A percentile compares a stretch with the other conserved stretches of the same genome.
These are phyloP conservation scores for Eucalyptus cloeziana DNA, from an alignment of 345 rosid genomes.

Conservation along the genomic window DNA sequence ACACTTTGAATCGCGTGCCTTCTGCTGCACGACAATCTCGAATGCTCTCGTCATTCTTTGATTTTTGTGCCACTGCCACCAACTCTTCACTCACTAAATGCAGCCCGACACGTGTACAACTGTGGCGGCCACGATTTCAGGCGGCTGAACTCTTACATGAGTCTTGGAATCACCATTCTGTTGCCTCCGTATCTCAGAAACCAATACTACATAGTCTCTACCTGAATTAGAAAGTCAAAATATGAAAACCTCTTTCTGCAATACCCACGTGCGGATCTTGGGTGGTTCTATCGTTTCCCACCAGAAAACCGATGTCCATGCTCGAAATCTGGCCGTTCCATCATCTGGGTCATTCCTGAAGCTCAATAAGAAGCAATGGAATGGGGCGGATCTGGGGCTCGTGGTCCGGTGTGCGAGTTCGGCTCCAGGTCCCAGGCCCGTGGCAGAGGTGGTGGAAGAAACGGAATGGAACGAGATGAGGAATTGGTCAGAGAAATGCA, in stretches of 20 bases:
- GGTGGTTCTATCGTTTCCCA: background rate
- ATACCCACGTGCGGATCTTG: background rate
- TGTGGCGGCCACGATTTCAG: background rate
- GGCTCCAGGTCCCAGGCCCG: background rate
- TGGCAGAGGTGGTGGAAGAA: conserved; percentile 3
- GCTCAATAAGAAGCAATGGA: background rate
- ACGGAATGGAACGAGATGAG: conserved; percentile 19
- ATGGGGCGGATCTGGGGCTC: background rate
- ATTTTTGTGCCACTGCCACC: background rate
- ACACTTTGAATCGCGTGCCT: background rate
- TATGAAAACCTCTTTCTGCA: background rate
- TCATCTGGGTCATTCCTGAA: background rate
- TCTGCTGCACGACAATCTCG: background rate
- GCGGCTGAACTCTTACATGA: background rate
- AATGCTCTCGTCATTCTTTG: background rate
- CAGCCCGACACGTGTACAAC: background rate
- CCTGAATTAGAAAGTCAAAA: background rate
- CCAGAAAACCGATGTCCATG: background rate
- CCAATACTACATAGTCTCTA: background rate
- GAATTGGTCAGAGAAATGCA: conserved; percentile 21
- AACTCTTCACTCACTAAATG: background rate
- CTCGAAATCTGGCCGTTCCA: background rate
- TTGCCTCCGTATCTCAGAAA: background rate
- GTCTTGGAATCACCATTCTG: background rate
- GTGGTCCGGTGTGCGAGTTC: background rate